Conservation (phyloP, 352 stramenopile species). For the Phytophthora uliginosa region DNA sequence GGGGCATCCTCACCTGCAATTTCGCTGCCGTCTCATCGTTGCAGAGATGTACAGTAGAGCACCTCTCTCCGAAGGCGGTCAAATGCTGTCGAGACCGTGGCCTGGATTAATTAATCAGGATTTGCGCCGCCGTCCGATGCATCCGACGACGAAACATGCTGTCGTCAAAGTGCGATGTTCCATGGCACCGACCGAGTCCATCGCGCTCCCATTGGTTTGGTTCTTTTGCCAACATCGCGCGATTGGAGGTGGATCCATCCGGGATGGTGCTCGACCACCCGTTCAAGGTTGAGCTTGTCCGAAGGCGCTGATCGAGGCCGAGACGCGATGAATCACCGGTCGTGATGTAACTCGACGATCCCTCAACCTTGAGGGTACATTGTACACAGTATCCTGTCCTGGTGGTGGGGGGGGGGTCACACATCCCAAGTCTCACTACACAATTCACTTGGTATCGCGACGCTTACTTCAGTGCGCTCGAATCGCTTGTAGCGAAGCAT, state of each 20-base stretch:
- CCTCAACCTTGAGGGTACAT: background rate
- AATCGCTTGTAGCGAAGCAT: constrained; percentile 7
- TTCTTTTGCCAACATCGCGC: constrained; percentile 2
- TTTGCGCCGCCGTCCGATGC: constrained; percentile 17
- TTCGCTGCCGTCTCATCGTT: constrained; percentile 3
- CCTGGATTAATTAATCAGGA: constrained; percentile 29
- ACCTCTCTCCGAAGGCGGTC: constrained; percentile 25
- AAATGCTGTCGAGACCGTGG: background rate
- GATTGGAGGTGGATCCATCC: constrained; percentile 3
- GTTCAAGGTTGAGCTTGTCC: constrained; percentile 22
- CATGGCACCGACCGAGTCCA: background rate
- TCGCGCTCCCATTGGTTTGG: background rate
- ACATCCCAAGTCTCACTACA: constrained; percentile 14
- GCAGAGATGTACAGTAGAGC: background rate
- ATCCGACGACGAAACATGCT: constrained; percentile 31
- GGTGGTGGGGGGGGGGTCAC: constrained; percentile 3
- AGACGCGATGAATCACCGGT: constrained; percentile 9
- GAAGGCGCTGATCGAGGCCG: constrained; percentile 22
- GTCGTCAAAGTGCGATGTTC: background rate
- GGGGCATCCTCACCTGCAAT: constrained; percentile 8
- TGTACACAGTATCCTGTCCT: constrained; percentile 8
- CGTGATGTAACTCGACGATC: background rate
- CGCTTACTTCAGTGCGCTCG: constrained; percentile 9
- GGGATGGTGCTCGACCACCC: constrained; percentile 10
- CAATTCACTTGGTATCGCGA: constrained; percentile 19